Conservation (phyloP, 2,329 filamentous ascomycete genomes). For the Alternaria gansuensis region DNA sequence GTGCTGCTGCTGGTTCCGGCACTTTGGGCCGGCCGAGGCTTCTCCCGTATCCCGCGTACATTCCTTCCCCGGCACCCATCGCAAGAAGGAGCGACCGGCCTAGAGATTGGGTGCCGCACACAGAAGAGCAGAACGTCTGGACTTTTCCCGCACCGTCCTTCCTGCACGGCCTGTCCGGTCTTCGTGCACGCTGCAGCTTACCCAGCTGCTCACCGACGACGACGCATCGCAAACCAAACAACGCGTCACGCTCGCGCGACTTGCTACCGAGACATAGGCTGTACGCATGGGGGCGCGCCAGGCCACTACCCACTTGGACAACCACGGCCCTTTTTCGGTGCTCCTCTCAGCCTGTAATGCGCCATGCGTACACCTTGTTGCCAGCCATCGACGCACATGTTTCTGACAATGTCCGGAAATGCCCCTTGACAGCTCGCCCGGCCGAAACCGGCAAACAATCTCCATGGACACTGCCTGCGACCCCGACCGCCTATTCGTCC, state of each 20-base stretch:
- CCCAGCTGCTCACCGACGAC: background rate
- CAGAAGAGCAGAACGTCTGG: background rate
- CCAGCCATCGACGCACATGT: constrained; percentile 8
- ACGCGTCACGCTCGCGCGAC: constrained; percentile 20
- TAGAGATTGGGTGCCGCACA: background rate
- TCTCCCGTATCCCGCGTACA: constrained; percentile 23
- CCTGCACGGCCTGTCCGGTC: background rate
- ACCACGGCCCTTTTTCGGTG: constrained; percentile 22
- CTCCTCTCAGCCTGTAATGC: constrained; percentile 7
- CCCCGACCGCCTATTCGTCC: constrained; percentile 11
- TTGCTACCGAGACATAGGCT: constrained; percentile 12
- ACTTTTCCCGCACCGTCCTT: background rate
- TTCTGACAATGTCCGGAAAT: constrained; percentile 13
- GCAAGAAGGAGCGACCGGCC: constrained; percentile 9
- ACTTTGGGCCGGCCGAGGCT: constrained; percentile 23
- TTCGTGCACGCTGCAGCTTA: background rate
- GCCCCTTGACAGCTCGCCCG: constrained; percentile 11
- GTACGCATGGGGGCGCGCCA: constrained; percentile 1
- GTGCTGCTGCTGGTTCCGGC: constrained; percentile 14
- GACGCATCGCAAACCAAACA: constrained; percentile 6
- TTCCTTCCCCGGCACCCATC: constrained; percentile 12
- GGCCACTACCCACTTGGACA: constrained; percentile 2
- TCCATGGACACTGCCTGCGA: constrained; percentile 6
- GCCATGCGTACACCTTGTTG: constrained; percentile 1
- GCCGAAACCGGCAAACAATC: constrained; percentile 28